phyloP scores from a whole-genome alignment of 176 grass and related monocot genomes.

The Oryza longistaminata region DNA sequence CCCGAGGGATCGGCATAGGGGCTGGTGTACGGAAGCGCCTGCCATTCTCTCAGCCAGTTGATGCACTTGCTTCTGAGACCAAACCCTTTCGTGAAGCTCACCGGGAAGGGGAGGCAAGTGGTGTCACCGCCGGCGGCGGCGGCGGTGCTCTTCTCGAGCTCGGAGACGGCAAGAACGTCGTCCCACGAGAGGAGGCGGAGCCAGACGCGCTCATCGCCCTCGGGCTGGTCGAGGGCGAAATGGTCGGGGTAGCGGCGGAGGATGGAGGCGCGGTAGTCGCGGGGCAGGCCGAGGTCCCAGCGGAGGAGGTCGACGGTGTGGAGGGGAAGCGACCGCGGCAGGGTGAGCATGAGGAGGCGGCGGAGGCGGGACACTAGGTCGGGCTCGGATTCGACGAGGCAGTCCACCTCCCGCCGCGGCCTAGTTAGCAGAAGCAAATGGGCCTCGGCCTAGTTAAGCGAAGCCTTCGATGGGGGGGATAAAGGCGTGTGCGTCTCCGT shows the following conservation, averaged over 20 bases:
- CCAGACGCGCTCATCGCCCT: slow-evolving; percentile 77
- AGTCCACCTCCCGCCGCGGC: slow-evolving; percentile 40
- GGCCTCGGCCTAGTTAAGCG: neutral
- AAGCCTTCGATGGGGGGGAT: slow-evolving; percentile 6
- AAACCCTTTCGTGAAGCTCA: slow-evolving; percentile 66
- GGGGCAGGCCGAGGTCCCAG: slow-evolving; percentile 77
- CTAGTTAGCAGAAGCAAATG: neutral
- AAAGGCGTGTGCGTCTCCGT: slow-evolving; percentile 11
- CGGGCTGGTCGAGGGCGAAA: slow-evolving; percentile 55
- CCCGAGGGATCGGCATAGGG: slow-evolving; percentile 57
- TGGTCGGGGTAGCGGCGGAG: slow-evolving; percentile 48
- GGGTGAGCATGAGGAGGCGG: slow-evolving; percentile 69
- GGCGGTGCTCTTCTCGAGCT: slow-evolving; percentile 50
- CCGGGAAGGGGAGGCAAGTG: slow-evolving; percentile 58
- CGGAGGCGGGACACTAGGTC: slow-evolving; percentile 60
- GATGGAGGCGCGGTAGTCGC: slow-evolving; percentile 57
- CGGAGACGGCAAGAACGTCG: slow-evolving; percentile 53
- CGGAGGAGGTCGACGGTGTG: slow-evolving; percentile 72
- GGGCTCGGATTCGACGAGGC: slow-evolving; percentile 34
- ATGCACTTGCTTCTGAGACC: slow-evolving; percentile 68
- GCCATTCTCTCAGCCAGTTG: slow-evolving; percentile 72
- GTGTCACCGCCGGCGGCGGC: neutral
- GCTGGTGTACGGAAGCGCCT: slow-evolving; percentile 67
- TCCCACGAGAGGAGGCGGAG: slow-evolving; percentile 75
- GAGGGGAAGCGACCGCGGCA: slow-evolving; percentile 55